Conservation (phyloP, 108 stramenopile genomes). For the Fistulifera solaris region DNA sequence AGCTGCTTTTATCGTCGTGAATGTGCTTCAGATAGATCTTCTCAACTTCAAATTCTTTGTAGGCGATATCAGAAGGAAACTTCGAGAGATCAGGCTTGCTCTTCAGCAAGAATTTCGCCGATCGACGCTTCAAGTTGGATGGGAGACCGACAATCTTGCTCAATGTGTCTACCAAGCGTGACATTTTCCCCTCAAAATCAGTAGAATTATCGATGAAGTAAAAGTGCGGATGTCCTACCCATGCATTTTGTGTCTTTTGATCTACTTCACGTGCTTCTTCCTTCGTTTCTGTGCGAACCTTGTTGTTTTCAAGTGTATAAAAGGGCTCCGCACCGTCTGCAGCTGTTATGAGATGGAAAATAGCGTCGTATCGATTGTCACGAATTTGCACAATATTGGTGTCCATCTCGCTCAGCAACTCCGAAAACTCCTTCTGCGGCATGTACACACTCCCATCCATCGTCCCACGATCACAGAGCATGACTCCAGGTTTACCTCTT, state of each 20-base stretch:
- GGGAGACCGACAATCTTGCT: constrained; percentile 67
- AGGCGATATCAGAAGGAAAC: constrained; percentile 56
- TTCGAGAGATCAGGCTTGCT: constrained; percentile 26
- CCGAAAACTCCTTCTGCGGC: constrained; percentile 45
- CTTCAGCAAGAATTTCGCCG: constrained; percentile 61
- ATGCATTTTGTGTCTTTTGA: constrained; percentile 59
- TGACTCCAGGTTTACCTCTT: constrained; percentile 68
- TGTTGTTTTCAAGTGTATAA: constrained; percentile 91
- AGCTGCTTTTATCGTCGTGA: constrained; percentile 31
- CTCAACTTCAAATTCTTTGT: constrained; percentile 72
- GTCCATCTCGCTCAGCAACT: constrained; percentile 39
- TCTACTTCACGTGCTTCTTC: constrained; percentile 75
- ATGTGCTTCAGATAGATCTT: constrained; percentile 40
- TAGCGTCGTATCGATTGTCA: constrained; percentile 87
- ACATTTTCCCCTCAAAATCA: constrained; percentile 81
- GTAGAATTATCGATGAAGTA: constrained; percentile 67
- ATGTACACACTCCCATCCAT: constrained; percentile 94
- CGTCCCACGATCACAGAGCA: constrained; percentile 90
- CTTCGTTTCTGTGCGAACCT: constrained; percentile 71
- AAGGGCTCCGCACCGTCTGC: constrained; percentile 79
- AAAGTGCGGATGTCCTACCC: constrained; percentile 78
- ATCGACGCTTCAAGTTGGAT: constrained; percentile 44
- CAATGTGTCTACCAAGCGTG: constrained; percentile 57
- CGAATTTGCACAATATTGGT: constrained; percentile 50
- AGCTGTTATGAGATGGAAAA: constrained; percentile 92